Percentiles rank a stretch among this genome's conserved stretches.
phyloP scores from a whole-genome alignment of 345 rosid genomes.

The Erysimum cheiranthoides region DNA sequence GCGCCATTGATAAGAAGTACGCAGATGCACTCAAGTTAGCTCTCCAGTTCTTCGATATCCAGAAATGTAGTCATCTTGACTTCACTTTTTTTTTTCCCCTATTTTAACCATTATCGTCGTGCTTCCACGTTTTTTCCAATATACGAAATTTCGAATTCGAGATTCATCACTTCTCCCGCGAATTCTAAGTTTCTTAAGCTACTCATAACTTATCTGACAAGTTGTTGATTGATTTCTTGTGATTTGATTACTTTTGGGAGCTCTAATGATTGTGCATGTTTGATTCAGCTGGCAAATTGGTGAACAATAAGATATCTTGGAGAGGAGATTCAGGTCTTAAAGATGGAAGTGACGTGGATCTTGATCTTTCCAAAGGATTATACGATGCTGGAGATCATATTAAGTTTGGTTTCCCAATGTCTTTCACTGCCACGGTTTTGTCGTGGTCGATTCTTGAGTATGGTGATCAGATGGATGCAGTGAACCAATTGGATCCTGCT shows the following conservation, averaged over 20 bases:
- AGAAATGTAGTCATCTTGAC: conserved; percentile 61
- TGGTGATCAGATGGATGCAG: conserved; percentile 87
- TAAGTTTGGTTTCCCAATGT: conserved; percentile 95
- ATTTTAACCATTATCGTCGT: not conserved
- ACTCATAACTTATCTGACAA: not conserved
- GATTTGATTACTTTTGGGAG: not conserved
- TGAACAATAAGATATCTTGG: conserved; percentile 71
- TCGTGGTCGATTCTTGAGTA: conserved; percentile 98
- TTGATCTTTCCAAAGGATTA: conserved; percentile 87
- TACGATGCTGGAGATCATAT: conserved; percentile 97
- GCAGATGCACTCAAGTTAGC: conserved; percentile 79
- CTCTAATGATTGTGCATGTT: not conserved
- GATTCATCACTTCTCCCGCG: not conserved
- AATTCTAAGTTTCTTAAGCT: not conserved
- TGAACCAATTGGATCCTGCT: conserved; percentile 64
- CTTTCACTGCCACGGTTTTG: conserved; percentile 83
- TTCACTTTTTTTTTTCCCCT: not conserved
- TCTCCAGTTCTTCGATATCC: conserved; percentile 87
- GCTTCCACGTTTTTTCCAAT: conserved; percentile 19
- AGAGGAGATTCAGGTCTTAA: conserved; percentile 87
- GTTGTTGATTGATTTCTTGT: not conserved
- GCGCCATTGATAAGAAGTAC: conserved; percentile 80
- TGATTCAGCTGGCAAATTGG: conserved; percentile 78
- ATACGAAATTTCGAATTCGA: not conserved
- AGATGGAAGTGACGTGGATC: conserved; percentile 69